Base-by-base conservation (phyloP, 1,139 yeast genomes). In the Zhuliangozyma blackwelliae region DNA sequence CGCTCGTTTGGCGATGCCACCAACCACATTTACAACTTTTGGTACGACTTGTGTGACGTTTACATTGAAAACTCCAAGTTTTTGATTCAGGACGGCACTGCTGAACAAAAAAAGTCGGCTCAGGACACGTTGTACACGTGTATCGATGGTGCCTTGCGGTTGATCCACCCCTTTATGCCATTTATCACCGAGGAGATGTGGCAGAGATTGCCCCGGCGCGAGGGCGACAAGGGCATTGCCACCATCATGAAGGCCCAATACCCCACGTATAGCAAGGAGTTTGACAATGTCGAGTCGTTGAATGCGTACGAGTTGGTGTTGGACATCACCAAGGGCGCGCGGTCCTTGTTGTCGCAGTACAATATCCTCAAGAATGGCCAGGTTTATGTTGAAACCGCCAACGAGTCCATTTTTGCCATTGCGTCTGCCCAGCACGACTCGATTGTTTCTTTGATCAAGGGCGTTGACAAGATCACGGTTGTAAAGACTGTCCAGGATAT, bases 81-180 rank as follows among this genome's bases (percentile, higher is more conserved):
- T 45, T 77, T 92, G 64, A 89, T 92, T 57, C 78, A 86, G 55
- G 97, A 90, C 63, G 98, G 98, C 54, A 75, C 94, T 31, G 79
- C 77, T 26, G 82, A 68, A 48, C 95, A 90, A 69, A 76, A 82
- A 71, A 77, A 77, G 59, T 85, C 95, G 41, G 98, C 97, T 25
- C 87, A 83, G 67, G 94, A 90, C 60, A 92, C 98, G 25, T 75
- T 92, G 51, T 92, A 89, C 78, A 87, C 94, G 28, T 78, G 95
- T 68, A 75, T 92, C 50, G 97, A 92, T 57, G 85, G 87, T 48
- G 97, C 97, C 12, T 76, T 92, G 69, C 83, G 77, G 62, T 64
- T 92, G 69, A 92, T 90, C 52, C 97, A 92, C 59, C 98, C 98
- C 61, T 92, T 88, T 72, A 92, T 92, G 98, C 98, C 98, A 35